A percentile compares a stretch with the other conserved stretches of the same genome.
Evolutionary conservation across 805 yeast species (phyloP).

Genomic region (Nakazawaea ambrosiae): DNA sequence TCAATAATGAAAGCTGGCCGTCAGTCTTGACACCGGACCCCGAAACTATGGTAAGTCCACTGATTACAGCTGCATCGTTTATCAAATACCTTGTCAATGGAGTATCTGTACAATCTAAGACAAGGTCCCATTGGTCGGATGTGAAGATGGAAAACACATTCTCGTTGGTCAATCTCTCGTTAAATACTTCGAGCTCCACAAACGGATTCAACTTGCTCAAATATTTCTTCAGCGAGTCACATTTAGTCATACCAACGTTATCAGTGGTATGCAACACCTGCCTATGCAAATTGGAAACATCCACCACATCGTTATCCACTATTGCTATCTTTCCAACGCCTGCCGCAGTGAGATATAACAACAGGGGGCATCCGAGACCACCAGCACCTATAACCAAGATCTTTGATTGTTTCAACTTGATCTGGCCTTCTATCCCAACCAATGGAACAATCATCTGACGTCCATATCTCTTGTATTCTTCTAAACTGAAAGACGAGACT

Average conservation of each 20-base stretch:
- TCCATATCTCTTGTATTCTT: constrained; percentile 82
- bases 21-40: constrained; percentile 91
- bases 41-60: constrained; percentile 69
- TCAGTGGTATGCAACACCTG: constrained; percentile 74
- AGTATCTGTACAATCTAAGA: constrained; percentile 92
- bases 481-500: constrained; percentile 27
- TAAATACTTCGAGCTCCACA: constrained; percentile 47
- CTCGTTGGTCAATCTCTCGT: constrained; percentile 37
- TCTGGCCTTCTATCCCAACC: constrained; percentile 55
- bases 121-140: constrained; percentile 52
- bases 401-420: constrained; percentile 45
- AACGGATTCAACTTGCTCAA: constrained; percentile 58
- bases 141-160: constrained; percentile 61
- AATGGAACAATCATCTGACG: constrained; percentile 92
- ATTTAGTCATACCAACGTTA: constrained; percentile 63
- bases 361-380: constrained; percentile 91
- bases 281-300: constrained; percentile 78
- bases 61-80: constrained; percentile 72
- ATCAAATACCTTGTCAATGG: constrained; percentile 83
- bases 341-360: constrained; percentile 77
- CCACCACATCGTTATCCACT: constrained; percentile 82
- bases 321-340: constrained; percentile 85
- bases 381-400: constrained; percentile 92
- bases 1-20: constrained; percentile 79
- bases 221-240: constrained; percentile 65